Conservation (phyloP, 2,329 filamentous ascomycete genomes). For the Scytalidium lignicola region DNA sequence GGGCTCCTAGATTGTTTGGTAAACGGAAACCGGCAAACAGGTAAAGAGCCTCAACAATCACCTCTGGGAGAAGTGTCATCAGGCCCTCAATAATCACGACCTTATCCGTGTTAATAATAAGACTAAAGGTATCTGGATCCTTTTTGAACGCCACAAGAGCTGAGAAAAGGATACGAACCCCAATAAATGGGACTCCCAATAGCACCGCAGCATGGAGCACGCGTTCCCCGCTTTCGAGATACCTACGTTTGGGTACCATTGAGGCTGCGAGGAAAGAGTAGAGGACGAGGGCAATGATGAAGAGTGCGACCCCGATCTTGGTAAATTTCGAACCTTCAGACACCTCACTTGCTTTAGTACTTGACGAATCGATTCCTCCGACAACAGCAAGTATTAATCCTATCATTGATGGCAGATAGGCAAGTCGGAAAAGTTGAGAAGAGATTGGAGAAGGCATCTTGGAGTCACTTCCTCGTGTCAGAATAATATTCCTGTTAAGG, state of each 20-base stretch:
- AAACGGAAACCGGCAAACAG: not conserved
- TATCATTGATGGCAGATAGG: conserved; percentile 1
- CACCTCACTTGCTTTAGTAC: not conserved
- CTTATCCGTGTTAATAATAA: not conserved
- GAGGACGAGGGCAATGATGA: not conserved
- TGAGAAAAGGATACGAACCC: not conserved
- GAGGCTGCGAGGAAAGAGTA: not conserved
- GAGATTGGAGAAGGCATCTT: conserved; percentile 1
- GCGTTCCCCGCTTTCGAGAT: not conserved
- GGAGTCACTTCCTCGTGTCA: not conserved
- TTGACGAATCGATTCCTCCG: conserved; percentile 2
- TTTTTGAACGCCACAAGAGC: not conserved
- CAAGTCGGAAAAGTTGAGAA: conserved; percentile 3
- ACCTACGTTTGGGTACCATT: not conserved
- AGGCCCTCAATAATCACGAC: not conserved
- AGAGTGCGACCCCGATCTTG: conserved; percentile 5
- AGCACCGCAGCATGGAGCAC: not conserved
- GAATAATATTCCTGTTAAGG: not conserved
- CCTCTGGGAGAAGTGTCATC: not conserved
- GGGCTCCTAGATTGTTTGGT: not conserved
- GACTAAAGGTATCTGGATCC: not conserved
- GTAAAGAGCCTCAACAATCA: not conserved
- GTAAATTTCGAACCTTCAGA: conserved; percentile 3
- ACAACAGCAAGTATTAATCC: conserved; percentile 7
- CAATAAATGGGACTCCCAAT: not conserved